Evolutionary conservation across 2,329 filamentous ascomycete genomes (phyloP).

Genomic region (Aspergillus persii): DNA sequence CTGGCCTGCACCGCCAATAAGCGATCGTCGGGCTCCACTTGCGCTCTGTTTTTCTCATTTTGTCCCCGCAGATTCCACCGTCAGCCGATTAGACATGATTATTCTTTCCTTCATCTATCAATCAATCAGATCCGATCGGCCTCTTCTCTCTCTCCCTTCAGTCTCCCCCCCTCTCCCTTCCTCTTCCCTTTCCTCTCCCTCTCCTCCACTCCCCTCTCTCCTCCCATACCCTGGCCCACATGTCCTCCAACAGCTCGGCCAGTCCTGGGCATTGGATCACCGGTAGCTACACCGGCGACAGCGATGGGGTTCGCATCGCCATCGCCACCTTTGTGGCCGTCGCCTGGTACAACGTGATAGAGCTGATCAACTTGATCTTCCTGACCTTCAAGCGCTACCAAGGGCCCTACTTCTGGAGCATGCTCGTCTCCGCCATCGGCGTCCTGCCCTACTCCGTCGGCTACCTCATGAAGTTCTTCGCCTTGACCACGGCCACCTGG

Average conservation of each 20-base stretch:
- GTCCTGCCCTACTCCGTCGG: slow-evolving; percentile 34
- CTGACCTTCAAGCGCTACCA: slow-evolving; percentile 33
- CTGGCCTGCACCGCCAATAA: background rate
- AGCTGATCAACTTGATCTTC: slow-evolving; percentile 35
- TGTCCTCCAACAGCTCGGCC: slow-evolving; percentile 25
- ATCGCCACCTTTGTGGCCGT: slow-evolving; percentile 35
- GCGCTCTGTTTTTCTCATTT: background rate
- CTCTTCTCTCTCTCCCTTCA: background rate
- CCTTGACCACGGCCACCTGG: slow-evolving; percentile 37
- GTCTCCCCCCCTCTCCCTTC: background rate
- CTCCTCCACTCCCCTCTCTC: background rate
- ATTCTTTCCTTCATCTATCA: background rate
- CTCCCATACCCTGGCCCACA: slow-evolving; percentile 1
- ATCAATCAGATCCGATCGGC: background rate
- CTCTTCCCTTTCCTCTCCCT: background rate
- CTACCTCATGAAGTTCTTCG: slow-evolving; percentile 37
- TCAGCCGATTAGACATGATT: background rate
- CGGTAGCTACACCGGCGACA: slow-evolving; percentile 21
- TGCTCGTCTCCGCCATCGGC: slow-evolving; percentile 32
- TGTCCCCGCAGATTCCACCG: background rate
- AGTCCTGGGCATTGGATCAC: slow-evolving; percentile 29
- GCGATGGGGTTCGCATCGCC: slow-evolving; percentile 25
- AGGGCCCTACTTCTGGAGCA: slow-evolving; percentile 40
- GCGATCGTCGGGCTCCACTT: background rate
- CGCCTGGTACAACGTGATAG: slow-evolving; percentile 46